A percentile compares a stretch with the other conserved stretches of the same genome.
Conservation (phyloP, 108 stramenopile species). For the Parietichytrium sp. region DNA sequence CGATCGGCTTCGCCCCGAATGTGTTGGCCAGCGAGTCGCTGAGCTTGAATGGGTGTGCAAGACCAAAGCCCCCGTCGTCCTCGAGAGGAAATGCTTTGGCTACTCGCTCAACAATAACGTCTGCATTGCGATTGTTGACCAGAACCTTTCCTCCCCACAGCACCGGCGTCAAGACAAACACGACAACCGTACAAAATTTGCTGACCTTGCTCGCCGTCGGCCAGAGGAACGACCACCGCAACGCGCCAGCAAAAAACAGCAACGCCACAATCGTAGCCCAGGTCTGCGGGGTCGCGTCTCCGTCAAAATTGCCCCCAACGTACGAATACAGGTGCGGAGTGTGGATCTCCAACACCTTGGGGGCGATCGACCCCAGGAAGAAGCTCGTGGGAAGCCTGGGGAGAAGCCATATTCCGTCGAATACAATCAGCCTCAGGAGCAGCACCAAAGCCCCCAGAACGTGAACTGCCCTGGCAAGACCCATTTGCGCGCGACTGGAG, state of each 20-base stretch:
- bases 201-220: too few species aligned
- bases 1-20: neutral
- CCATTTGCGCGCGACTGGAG: too few species aligned
- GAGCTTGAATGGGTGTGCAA: neutral
- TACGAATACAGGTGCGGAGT: neutral
- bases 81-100: too few species aligned
- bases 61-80: neutral
- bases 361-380: neutral
- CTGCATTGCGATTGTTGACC: too few species aligned
- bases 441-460: neutral
- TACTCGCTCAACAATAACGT: too few species aligned
- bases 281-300: neutral
- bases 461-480: neutral
- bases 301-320: neutral
- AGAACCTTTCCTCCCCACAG: too few species aligned
- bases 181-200: too few species aligned
- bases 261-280: neutral
- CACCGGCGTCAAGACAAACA: too few species aligned
- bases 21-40: neutral
- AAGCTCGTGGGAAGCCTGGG: neutral
- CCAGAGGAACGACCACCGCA: too few species aligned
- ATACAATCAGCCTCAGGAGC: neutral
- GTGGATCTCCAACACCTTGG: neutral
- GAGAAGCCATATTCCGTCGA: neutral
- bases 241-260: neutral